phyloP scores from a whole-genome alignment of 1,284 basidiomycete genomes.

The Cutaneotrichosporon cavernicola region DNA sequence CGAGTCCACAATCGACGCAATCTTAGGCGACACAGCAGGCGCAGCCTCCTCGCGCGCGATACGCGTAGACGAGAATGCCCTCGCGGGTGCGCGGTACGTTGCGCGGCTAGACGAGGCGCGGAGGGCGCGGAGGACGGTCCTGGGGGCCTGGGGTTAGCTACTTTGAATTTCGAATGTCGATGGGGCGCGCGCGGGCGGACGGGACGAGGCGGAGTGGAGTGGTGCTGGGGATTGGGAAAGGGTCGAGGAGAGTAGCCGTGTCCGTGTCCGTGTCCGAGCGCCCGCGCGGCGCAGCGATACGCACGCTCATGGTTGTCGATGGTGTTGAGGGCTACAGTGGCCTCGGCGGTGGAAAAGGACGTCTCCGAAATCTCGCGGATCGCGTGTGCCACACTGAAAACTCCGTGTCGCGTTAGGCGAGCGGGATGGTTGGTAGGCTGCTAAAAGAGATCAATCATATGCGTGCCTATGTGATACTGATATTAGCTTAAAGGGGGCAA shows the following conservation, averaged over 20 bases:
- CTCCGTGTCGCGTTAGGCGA: neutral
- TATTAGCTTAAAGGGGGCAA: neutral
- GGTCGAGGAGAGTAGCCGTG: neutral
- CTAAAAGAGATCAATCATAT: neutral
- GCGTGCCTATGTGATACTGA: neutral
- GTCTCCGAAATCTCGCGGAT: constrained; percentile 23
- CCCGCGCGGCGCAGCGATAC: constrained; percentile 4
- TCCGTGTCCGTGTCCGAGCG: neutral
- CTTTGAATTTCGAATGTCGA: neutral
- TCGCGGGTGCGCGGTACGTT: constrained; percentile 19
- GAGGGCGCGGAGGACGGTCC: constrained; percentile 30
- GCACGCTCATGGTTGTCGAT: constrained; percentile 19
- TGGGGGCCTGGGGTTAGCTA: constrained; percentile 25
- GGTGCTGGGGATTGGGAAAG: neutral
- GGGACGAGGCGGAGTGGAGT: neutral
- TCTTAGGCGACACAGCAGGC: constrained; percentile 57
- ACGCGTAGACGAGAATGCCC: constrained; percentile 36
- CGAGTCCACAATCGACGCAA: constrained; percentile 85
- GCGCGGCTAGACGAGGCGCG: constrained; percentile 29
- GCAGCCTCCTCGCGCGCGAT: constrained; percentile 32
- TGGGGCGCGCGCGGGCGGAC: neutral
- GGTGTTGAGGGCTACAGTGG: constrained; percentile 5
- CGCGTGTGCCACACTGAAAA: constrained; percentile 15
- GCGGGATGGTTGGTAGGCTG: neutral
- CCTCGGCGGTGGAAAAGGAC: constrained; percentile 13